Conservation (phyloP, 495 filamentous ascomycete genomes). For the Pseudoneurospora amorphoporcata region DNA sequence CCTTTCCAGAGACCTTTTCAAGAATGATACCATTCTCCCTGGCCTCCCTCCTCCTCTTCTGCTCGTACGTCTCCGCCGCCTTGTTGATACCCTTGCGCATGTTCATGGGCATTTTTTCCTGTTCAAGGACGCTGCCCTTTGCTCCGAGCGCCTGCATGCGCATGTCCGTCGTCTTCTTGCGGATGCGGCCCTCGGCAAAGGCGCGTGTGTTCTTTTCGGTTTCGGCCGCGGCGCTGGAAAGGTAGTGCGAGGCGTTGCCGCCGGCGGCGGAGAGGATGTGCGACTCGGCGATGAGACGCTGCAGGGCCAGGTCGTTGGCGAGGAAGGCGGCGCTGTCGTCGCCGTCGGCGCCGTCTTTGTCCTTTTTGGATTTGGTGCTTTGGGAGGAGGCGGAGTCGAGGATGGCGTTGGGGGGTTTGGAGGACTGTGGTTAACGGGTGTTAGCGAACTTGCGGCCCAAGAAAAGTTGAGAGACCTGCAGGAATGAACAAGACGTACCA, state of each 20-base stretch:
- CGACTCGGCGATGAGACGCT: constrained; percentile 81
- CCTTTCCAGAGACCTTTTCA: constrained; percentile 46
- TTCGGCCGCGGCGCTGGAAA: constrained; percentile 11
- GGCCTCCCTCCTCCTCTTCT: constrained; percentile 63
- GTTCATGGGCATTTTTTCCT: constrained; percentile 75
- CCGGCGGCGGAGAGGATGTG: constrained; percentile 68
- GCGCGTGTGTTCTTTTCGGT: constrained; percentile 14
- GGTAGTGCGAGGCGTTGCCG: constrained; percentile 40
- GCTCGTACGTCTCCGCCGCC: constrained; percentile 53
- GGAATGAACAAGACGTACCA: constrained; percentile 39
- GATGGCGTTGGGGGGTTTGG: constrained; percentile 28
- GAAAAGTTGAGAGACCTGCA: not conserved
- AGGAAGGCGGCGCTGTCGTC: constrained; percentile 47
- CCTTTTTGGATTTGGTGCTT: constrained; percentile 23
- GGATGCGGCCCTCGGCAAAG: constrained; percentile 32
- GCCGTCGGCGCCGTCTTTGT: constrained; percentile 27
- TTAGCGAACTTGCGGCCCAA: constrained; percentile 13
- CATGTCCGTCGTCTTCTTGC: constrained; percentile 69
- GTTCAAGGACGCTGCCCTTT: constrained; percentile 58
- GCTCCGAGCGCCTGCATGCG: constrained; percentile 72
- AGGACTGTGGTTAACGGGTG: constrained; percentile 33
- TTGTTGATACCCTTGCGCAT: constrained; percentile 68
- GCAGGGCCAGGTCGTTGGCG: constrained; percentile 86
- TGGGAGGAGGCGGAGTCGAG: constrained; percentile 13
- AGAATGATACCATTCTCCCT: constrained; percentile 85